Percentiles rank a stretch among this genome's conserved stretches.
These are phyloP conservation scores for Coniella vitis DNA, from an alignment of 2,329 filamentous ascomycete species.

Conservation along the genomic window DNA sequence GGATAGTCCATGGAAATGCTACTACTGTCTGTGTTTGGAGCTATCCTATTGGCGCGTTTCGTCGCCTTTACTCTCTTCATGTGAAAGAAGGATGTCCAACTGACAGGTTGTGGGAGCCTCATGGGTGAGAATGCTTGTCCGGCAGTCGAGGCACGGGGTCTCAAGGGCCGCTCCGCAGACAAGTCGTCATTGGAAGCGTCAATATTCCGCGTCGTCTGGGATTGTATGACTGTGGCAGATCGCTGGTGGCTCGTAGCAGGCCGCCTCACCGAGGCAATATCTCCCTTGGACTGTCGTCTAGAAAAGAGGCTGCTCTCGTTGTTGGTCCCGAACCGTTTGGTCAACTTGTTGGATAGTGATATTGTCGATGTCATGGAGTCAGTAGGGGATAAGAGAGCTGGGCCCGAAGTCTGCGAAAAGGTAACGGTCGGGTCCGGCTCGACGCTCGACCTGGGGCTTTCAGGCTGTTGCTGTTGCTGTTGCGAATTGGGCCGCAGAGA, in stretches of 20 bases:
- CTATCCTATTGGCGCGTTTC: constrained; percentile 20
- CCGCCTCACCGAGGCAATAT: constrained; percentile 60
- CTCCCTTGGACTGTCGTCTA: constrained; percentile 48
- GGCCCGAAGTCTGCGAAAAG: constrained; percentile 60
- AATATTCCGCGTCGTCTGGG: constrained; percentile 20
- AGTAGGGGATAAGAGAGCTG: constrained; percentile 50
- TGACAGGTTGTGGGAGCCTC: constrained; percentile 20
- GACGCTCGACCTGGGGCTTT: constrained; percentile 54
- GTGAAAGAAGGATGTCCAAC: constrained; percentile 55
- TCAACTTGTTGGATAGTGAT: constrained; percentile 63
- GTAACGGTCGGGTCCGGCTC: constrained; percentile 59
- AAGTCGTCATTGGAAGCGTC: constrained; percentile 19
- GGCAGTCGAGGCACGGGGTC: constrained; percentile 18
- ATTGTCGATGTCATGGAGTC: constrained; percentile 36
- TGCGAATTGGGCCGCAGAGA: constrained; percentile 60
- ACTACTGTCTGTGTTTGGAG: constrained; percentile 21
- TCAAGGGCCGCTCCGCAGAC: constrained; percentile 29
- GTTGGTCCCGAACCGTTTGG: constrained; percentile 53
- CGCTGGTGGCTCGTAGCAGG: constrained; percentile 76
- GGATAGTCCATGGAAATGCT: constrained; percentile 22
- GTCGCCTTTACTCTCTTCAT: constrained; percentile 27
- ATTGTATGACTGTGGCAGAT: constrained; percentile 60
- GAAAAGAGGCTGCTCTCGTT: constrained; percentile 21
- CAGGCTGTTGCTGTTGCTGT: constrained; percentile 30
- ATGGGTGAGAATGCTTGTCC: constrained; percentile 12